phyloP scores from a whole-genome alignment of 306 rosid species.

The Trifolium dubium region DNA sequence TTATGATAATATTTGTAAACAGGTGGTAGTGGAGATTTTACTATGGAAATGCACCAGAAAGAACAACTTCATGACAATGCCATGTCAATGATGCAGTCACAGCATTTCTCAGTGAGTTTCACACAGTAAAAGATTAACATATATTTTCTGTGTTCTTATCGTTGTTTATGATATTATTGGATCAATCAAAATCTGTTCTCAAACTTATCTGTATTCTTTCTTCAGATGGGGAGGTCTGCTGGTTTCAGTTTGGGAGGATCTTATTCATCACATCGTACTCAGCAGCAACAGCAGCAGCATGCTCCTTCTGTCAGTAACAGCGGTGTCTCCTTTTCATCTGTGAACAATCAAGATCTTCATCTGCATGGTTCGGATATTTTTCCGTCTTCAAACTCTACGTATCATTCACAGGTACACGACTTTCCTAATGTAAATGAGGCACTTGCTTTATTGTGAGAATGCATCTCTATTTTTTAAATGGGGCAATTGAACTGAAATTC shows the following conservation, averaged over 20 bases:
- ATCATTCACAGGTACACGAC: conserved; percentile 84
- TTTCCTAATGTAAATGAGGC: conserved; percentile 21
- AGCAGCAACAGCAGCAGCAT: conserved; percentile 93
- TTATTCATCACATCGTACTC: conserved; percentile 82
- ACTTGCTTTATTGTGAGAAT: conserved; percentile 5
- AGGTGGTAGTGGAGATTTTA: conserved; percentile 90
- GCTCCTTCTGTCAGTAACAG: conserved; percentile 83
- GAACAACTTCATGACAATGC: conserved; percentile 93
- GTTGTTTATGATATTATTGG: conserved; percentile 18
- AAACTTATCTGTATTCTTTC: conserved; percentile 23
- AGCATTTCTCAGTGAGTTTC: conserved; percentile 86
- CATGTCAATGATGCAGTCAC: conserved; percentile 92
- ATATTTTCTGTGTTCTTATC: conserved; percentile 6
- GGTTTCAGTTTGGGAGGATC: conserved; percentile 87
- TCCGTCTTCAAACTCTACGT: conserved; percentile 83
- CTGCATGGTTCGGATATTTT: conserved; percentile 85
- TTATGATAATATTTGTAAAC: conserved; percentile 48
- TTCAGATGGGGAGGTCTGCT: conserved; percentile 92
- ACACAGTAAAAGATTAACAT: conserved; percentile 14
- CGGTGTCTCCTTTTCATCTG: conserved; percentile 82
- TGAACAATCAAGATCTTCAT: conserved; percentile 94
- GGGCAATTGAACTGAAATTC: conserved; percentile 1
- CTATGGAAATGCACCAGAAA: conserved; percentile 95
- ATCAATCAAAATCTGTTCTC: conserved; percentile 27
- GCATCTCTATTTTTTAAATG: neutral